Evolutionary conservation across 2,329 filamentous ascomycete species (phyloP).

Genomic region (Stylonectria norvegica): DNA sequence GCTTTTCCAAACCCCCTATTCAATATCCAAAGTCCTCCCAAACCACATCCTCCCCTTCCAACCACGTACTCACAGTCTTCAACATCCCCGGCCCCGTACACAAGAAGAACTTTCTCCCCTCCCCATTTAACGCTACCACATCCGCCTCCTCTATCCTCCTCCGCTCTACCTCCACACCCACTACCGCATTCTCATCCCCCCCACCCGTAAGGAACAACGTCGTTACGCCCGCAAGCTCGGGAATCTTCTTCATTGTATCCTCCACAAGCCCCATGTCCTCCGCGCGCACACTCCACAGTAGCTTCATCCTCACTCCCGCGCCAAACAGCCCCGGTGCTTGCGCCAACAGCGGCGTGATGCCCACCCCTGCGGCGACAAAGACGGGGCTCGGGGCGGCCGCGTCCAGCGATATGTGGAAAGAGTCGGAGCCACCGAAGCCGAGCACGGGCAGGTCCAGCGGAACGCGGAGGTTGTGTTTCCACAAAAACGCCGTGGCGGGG

Average conservation of each 20-base stretch:
- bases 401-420: constrained; percentile 37
- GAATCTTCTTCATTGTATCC: constrained; percentile 54
- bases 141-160: constrained; percentile 42
- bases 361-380: constrained; percentile 77
- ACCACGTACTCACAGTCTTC: constrained; percentile 45
- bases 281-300: constrained; percentile 66
- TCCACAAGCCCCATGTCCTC: constrained; percentile 61
- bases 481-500: constrained; percentile 63
- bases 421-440: constrained; percentile 66
- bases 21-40: constrained; percentile 62
- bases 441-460: constrained; percentile 63
- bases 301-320: constrained; percentile 38
- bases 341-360: constrained; percentile 77
- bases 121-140: constrained; percentile 37
- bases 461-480: constrained; percentile 49
- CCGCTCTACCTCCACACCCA: constrained; percentile 33
- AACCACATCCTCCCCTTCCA: constrained; percentile 51
- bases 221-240: constrained; percentile 49
- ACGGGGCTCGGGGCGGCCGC: constrained; percentile 33
- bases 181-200: constrained; percentile 32
- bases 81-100: constrained; percentile 45
- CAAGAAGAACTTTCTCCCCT: constrained; percentile 48
- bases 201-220: constrained; percentile 64
- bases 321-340: constrained; percentile 53
- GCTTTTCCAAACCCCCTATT: not conserved